A percentile compares a stretch with the other conserved stretches of the same genome.
These are phyloP conservation scores for Hortiboletus flavorubellus DNA, from an alignment of 768 basidiomycete species.

Conservation along the genomic window DNA sequence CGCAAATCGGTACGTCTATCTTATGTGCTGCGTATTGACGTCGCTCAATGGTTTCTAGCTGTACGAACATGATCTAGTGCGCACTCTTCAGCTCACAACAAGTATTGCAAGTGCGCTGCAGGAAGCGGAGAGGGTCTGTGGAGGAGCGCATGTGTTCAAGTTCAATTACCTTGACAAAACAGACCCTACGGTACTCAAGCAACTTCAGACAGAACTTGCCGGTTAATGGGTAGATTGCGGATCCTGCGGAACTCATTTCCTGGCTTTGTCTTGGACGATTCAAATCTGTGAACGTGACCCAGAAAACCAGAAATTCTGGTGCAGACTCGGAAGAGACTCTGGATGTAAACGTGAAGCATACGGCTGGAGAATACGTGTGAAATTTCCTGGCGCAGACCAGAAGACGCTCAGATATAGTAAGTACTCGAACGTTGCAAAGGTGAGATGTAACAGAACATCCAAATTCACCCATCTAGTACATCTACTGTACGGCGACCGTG, in stretches of 20 bases:
- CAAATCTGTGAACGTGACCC: too few species aligned
- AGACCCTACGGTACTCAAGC: slow-evolving; percentile 71
- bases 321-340: too few species aligned
- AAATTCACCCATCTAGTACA: too few species aligned
- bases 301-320: background rate
- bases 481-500: too few species aligned
- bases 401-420: too few species aligned
- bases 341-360: too few species aligned
- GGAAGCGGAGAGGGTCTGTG: slow-evolving; percentile 59
- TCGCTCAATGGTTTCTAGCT: slow-evolving; percentile 43
- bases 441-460: too few species aligned
- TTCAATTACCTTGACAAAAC: slow-evolving; percentile 56
- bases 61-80: slow-evolving; percentile 67
- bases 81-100: slow-evolving; percentile 58
- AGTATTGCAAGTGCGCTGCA: slow-evolving; percentile 57
- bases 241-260: background rate
- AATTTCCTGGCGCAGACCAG: too few species aligned
- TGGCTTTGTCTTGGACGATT: background rate
- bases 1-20: slow-evolving; percentile 56
- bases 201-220: slow-evolving; percentile 55
- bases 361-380: too few species aligned
- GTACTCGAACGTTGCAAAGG: too few species aligned
- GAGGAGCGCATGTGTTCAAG: slow-evolving; percentile 60
- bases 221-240: slow-evolving; percentile 1
- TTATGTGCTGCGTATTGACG: background rate